phyloP scores from a whole-genome alignment of 768 basidiomycete species.

The Trametes sanguinea region DNA sequence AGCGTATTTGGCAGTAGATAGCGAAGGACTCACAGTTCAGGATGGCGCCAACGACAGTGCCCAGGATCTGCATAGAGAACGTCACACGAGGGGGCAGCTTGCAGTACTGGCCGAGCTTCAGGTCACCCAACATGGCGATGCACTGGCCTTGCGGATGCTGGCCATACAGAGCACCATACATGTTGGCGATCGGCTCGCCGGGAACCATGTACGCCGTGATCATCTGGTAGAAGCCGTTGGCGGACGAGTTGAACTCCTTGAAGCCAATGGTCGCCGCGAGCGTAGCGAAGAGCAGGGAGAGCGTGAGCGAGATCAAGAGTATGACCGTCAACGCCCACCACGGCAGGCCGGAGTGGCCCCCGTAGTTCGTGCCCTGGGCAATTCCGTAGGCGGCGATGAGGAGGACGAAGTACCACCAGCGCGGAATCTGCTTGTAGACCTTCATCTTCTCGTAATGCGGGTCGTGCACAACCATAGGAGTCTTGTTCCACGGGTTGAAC shows the following conservation, averaged over 20 bases:
- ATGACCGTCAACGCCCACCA: constrained; percentile 55
- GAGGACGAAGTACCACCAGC: constrained; percentile 53
- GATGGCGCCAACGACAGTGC: constrained; percentile 55
- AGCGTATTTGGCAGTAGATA: background rate
- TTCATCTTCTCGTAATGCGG: constrained; percentile 63
- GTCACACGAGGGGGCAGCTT: constrained; percentile 66
- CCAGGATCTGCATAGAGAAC: constrained; percentile 44
- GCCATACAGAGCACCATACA: constrained; percentile 47
- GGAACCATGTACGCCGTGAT: constrained; percentile 34
- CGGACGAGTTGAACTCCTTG: constrained; percentile 31
- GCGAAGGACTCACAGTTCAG: constrained; percentile 38
- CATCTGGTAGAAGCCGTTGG: constrained; percentile 35
- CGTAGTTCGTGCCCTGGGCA: constrained; percentile 51
- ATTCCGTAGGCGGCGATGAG: constrained; percentile 49
- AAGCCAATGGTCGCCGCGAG: constrained; percentile 39
- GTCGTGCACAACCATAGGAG: constrained; percentile 33
- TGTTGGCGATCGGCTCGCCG: constrained; percentile 34
- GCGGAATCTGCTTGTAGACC: constrained; percentile 45
- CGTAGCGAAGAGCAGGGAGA: constrained; percentile 60
- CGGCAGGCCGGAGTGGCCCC: constrained; percentile 53
- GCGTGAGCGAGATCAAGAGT: constrained; percentile 52
- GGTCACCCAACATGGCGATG: constrained; percentile 53
- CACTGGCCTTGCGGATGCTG: constrained; percentile 44
- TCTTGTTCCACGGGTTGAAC: constrained; percentile 38
- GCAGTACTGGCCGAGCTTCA: constrained; percentile 57